phyloP scores from a whole-genome alignment of 1,284 basidiomycete genomes.

The Sphaerobolus stellatus region DNA sequence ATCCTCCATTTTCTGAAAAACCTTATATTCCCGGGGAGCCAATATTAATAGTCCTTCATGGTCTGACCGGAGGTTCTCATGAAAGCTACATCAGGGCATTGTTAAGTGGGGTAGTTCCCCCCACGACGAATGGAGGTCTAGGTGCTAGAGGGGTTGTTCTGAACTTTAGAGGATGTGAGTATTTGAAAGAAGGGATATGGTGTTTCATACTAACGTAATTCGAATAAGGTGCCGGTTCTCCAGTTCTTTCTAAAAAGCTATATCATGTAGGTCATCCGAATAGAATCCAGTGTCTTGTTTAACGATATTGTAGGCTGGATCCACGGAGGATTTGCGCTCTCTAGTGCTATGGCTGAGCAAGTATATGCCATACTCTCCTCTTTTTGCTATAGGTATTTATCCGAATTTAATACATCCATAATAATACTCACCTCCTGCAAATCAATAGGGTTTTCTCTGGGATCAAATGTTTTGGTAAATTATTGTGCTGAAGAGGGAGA shows the following conservation, averaged over 20 bases:
- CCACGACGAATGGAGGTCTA: conserved; percentile 16
- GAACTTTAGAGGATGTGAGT: conserved; percentile 28
- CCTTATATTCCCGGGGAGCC: conserved; percentile 18
- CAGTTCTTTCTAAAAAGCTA: conserved; percentile 26
- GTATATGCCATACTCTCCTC: conserved; percentile 23
- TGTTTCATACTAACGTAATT: background rate
- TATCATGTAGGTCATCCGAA: conserved; percentile 29
- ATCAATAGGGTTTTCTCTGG: conserved; percentile 28
- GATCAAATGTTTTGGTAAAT: conserved; percentile 28
- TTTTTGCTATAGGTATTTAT: conserved; percentile 24
- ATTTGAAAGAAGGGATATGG: background rate
- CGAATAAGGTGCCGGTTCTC: conserved; percentile 19
- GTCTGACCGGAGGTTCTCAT: conserved; percentile 31
- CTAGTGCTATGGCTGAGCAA: conserved; percentile 27
- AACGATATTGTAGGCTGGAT: conserved; percentile 26
- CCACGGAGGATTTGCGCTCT: conserved; percentile 28
- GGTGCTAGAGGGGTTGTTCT: conserved; percentile 26
- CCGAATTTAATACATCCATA: background rate
- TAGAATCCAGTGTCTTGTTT: too few species aligned
- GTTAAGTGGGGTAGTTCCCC: conserved; percentile 16
- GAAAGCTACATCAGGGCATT: conserved; percentile 29
- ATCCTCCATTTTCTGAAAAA: conserved; percentile 20
- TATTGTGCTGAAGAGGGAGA: conserved; percentile 30
- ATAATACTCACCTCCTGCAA: background rate
- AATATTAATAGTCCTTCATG: conserved; percentile 27